A percentile compares a stretch with the other conserved stretches of the same genome.
Evolutionary conservation across 1,284 basidiomycete species (phyloP).

Genomic region (Ceratobasidium sp.): DNA sequence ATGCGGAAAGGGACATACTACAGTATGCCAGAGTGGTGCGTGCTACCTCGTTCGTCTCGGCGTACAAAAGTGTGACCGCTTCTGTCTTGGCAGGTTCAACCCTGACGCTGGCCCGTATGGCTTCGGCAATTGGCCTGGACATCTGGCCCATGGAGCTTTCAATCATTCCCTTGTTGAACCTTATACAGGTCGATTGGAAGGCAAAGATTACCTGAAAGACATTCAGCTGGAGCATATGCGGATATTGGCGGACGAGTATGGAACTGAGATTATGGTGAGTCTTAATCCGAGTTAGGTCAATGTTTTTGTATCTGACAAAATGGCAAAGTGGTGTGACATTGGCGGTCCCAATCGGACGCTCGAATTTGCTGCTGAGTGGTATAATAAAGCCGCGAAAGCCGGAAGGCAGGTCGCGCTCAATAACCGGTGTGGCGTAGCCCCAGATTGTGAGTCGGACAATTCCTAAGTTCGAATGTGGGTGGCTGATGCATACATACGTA

Average conservation of each 20-base stretch:
- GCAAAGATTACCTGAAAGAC: constrained; percentile 67
- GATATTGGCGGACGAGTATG: constrained; percentile 65
- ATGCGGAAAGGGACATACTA: constrained; percentile 68
- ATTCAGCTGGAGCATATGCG: constrained; percentile 70
- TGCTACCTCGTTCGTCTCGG: constrained; percentile 53
- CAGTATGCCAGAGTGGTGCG: constrained; percentile 57
- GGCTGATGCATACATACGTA: too few species aligned
- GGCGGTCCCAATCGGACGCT: too few species aligned
- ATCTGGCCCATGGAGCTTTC: constrained; percentile 66
- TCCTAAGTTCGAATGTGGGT: too few species aligned
- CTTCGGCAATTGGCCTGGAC: constrained; percentile 65
- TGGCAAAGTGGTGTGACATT: constrained; percentile 2
- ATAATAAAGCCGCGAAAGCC: too few species aligned
- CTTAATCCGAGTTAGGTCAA: not conserved
- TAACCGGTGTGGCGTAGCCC: too few species aligned
- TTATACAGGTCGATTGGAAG: constrained; percentile 66
- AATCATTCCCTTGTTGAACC: constrained; percentile 64
- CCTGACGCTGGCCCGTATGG: constrained; percentile 68
- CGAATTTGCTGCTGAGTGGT: too few species aligned
- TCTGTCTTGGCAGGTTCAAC: constrained; percentile 61
- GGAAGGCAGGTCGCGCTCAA: too few species aligned
- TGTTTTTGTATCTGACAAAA: constrained; percentile 6
- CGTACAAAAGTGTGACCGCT: constrained; percentile 50
- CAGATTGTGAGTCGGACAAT: too few species aligned
- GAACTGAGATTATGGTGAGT: constrained; percentile 68